Conservation (phyloP, 495 filamentous ascomycete genomes). For the Xylaria nigripes region DNA sequence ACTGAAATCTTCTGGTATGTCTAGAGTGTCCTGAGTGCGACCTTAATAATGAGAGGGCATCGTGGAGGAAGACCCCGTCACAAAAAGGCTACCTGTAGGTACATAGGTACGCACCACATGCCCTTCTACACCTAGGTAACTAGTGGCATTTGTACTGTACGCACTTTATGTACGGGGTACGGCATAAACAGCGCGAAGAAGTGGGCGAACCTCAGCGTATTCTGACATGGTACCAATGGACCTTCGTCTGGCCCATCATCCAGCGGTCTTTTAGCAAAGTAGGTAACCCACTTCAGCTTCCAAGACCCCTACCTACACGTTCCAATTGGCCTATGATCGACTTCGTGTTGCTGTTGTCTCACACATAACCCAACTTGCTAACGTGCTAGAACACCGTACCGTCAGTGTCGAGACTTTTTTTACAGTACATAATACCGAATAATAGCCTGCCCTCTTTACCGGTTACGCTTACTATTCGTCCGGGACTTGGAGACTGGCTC, state of each 20-base stretch:
- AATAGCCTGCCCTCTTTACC: background rate
- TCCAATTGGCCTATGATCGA: constrained; percentile 11
- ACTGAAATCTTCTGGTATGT: no score
- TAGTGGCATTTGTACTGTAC: no score
- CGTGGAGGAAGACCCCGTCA: no score
- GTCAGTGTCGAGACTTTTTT: no score
- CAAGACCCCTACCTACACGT: background rate
- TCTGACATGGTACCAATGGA: background rate
- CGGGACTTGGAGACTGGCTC: background rate
- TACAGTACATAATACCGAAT: background rate
- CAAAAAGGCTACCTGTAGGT: no score
- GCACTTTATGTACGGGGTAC: no score
- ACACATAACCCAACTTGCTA: background rate
- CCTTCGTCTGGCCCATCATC: background rate
- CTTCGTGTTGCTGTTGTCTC: background rate
- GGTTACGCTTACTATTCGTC: constrained; percentile 4
- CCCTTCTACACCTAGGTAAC: no score
- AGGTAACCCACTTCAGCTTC: constrained; percentile 5
- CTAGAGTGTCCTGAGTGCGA: no score
- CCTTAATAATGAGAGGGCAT: no score
- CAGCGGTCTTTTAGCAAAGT: constrained; percentile 1
- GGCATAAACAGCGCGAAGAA: no score
- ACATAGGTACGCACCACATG: no score
- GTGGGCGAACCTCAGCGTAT: no score
- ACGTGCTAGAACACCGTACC: background rate